Conservation (phyloP, 2,329 filamentous ascomycete genomes). For the Zelopaecilomyces penicillatus region DNA sequence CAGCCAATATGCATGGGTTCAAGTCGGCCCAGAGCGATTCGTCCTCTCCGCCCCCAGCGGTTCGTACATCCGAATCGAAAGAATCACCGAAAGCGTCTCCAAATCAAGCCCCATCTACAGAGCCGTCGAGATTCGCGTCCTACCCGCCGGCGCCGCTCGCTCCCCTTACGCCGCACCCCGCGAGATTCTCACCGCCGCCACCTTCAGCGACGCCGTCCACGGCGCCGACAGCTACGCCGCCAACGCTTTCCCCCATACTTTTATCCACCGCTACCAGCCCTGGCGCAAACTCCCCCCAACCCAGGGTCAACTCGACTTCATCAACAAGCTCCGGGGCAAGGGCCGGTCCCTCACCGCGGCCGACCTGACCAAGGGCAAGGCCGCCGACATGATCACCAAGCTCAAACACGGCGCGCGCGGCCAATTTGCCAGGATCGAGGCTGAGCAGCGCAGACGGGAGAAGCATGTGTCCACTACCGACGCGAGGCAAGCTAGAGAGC, state of each 20-base stretch:
- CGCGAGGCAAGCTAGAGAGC: slow-evolving; percentile 37
- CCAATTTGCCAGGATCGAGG: slow-evolving; percentile 47
- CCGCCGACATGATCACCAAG: slow-evolving; percentile 87
- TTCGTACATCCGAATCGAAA: slow-evolving; percentile 50
- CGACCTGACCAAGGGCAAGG: slow-evolving; percentile 69
- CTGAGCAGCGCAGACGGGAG: slow-evolving; percentile 41
- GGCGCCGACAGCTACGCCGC: slow-evolving; percentile 76
- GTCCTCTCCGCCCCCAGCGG: slow-evolving; percentile 59
- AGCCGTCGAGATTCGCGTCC: slow-evolving; percentile 40
- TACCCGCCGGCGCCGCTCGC: slow-evolving; percentile 36
- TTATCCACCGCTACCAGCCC: slow-evolving; percentile 55
- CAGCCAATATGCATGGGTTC: slow-evolving; percentile 76
- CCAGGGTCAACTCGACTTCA: slow-evolving; percentile 55
- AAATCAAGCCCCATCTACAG: slow-evolving; percentile 24
- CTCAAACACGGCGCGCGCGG: slow-evolving; percentile 72
- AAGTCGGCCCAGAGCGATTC: slow-evolving; percentile 61
- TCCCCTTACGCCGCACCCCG: slow-evolving; percentile 61
- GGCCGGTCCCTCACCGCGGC: slow-evolving; percentile 42
- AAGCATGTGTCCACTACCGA: slow-evolving; percentile 29
- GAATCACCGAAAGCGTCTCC: slow-evolving; percentile 15
- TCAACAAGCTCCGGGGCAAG: slow-evolving; percentile 56
- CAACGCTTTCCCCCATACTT: slow-evolving; percentile 54
- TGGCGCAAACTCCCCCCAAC: slow-evolving; percentile 67
- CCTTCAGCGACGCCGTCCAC: slow-evolving; percentile 68
- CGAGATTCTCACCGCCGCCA: slow-evolving; percentile 54